Evolutionary conservation across 2,329 filamentous ascomycete species (phyloP), one percentile per base, ranked within the genome.

Genomic region (Moelleriella libera): DNA sequence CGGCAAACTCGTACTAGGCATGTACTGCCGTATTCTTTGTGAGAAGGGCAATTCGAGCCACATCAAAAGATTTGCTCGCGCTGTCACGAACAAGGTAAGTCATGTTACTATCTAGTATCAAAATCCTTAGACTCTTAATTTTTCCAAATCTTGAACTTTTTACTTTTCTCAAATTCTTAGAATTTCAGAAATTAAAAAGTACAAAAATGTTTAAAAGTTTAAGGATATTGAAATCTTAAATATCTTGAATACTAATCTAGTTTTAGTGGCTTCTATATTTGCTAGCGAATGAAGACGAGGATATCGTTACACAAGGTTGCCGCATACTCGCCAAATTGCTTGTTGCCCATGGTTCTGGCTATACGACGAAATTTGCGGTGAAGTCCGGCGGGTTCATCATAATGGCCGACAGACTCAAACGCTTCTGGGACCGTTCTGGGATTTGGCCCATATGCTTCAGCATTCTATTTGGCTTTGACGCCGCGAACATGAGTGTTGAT

Each of bases 371-470:
- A 57, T 96, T 98, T 54, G 74, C 82, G 1, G 68, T 63, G 11
- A 95, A 94, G 64, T 88, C 84, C 9, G 87, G 88, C 31, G 94
- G 94, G 2, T 96, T 96, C 60, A 74, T 75, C 34, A 84, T 96
- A 51, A 83, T 97, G 78, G 84, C 84, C 39, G 77, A 85, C 56
- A 78, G 87, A 32, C 67, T 98, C 4, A 88, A 83, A 58, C 74
- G 82, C 56, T 96, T 89, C 80, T 98, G 92, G 90, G 82, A 86
- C 57, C 76, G 88, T 12, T 78, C 88, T 2, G 78, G 80, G 0
- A 65, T 97, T 30, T 97, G 92, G 92, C 81, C 83, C 0, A 82
- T 92, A 42, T 88, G 85, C 58, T 86, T 98, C 63, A 82, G 86
- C 47, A 84, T 97, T 28, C 65, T 98, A 2, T 95, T 98, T 58